Evolutionary conservation across 2,329 filamentous ascomycete genomes (phyloP), one percentile per base, ranked within the genome.

Genomic region (Pseudocercospora fijiensis): DNA sequence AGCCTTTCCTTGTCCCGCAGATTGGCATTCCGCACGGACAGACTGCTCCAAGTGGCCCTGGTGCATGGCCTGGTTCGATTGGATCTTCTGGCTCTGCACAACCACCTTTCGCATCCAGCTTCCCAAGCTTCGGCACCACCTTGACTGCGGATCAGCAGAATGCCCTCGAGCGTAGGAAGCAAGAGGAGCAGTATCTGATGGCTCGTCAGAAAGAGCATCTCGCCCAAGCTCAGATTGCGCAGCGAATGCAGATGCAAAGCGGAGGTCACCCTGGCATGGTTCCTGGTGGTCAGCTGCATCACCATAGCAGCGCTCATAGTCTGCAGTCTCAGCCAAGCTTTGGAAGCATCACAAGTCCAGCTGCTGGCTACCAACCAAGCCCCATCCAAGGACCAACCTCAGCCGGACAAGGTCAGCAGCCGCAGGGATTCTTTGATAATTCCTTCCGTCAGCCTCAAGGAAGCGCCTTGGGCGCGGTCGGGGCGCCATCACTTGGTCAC

Each of bases 121-220:
- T 99, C 77, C 96, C 95, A 0, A 96, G 91, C 75, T 99, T 98
- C 76, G 95, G 95, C 5, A 92, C 95, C 7, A 99, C 96, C 0
- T 82, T 99, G 70, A 99, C 96, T 8, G 95, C 95, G 0, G 94
- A 98, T 73, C 95, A 99, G 77, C 95, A 99, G 76, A 99, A 99
- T 78, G 96, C 96, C 43, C 82, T 99, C 1, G 95, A 99, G 79
- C 87, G 95, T 60, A 86, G 95, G 58, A 99, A 99, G 81, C 95
- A 99, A 76, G 95, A 99, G 78, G 96, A 99, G 74, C 95, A 99
- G 76, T 96, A 95, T 76, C 83, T 96, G 37, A 96, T 98, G 87
- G 95, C 96, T 52, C 89, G 95, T 47, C 95, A 99, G 77, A 92
- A 96, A 70, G 95, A 99, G 76, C 91, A 92, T 70, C 85, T 97